Conservation (phyloP, 164 flowering plant genomes). For the Paratinospora sagittata region DNA sequence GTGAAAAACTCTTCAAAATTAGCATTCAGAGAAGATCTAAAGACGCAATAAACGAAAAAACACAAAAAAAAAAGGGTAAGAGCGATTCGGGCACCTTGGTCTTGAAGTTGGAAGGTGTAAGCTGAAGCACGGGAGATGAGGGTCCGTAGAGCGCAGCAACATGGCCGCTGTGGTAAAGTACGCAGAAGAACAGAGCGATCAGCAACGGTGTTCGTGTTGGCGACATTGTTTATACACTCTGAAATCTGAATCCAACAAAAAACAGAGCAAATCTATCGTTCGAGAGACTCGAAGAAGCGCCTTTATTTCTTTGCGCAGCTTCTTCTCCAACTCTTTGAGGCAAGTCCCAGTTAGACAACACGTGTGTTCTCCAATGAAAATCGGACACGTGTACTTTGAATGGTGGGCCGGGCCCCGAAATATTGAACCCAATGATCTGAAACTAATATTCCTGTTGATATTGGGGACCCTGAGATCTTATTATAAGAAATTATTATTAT, state of each 20-base stretch:
- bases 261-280: not conserved
- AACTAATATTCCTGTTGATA: too few relatives aligned
- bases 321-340: not conserved
- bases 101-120: conserved; percentile 81
- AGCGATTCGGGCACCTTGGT: conserved; percentile 52
- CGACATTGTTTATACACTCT: conserved; percentile 20
- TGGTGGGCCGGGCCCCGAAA: not conserved
- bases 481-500: too few relatives aligned
- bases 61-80: not conserved
- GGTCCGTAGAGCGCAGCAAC: conserved; percentile 62
- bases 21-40: not conserved
- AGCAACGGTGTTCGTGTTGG: conserved; percentile 9
- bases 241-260: not conserved
- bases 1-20: not conserved
- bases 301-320: not conserved
- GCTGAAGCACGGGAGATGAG: conserved; percentile 81
- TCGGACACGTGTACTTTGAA: conserved; percentile 6
- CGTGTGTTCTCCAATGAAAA: conserved; percentile 26
- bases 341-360: conserved; percentile 5
- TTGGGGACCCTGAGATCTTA: too few relatives aligned
- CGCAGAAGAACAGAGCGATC: conserved; percentile 16
- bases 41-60: not conserved
- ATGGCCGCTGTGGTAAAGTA: conserved; percentile 10
- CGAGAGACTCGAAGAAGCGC: not conserved
- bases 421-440: not conserved